A percentile compares a stretch with the other conserved stretches of the same genome.
Conservation (phyloP, 495 filamentous ascomycete genomes). For the Trichodelitschia bisporula region DNA sequence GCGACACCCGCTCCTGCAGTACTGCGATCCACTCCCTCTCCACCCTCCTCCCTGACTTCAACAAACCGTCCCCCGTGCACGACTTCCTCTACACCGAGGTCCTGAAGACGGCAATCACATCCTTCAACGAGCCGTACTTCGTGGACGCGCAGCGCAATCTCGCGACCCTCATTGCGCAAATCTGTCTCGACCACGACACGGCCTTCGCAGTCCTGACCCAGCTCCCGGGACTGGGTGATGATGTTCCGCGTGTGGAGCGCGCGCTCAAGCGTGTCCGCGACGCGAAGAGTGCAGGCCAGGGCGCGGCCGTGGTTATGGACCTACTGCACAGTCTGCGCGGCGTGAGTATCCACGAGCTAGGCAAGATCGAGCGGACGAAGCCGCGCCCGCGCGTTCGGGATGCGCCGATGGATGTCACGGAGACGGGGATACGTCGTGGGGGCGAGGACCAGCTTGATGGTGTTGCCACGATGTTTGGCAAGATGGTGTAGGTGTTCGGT, state of each 20-base stretch:
- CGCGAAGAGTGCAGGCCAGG: conserved; percentile 19
- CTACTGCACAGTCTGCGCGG: conserved; percentile 67
- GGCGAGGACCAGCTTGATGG: too few relatives aligned
- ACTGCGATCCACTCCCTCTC: conserved; percentile 43
- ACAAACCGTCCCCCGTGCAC: conserved; percentile 28
- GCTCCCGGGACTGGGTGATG: conserved; percentile 29
- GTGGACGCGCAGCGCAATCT: conserved; percentile 91
- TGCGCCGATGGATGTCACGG: too few relatives aligned
- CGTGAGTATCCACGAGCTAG: conserved; percentile 77
- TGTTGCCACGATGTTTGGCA: too few relatives aligned
- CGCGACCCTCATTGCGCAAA: conserved; percentile 63
- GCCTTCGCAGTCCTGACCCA: conserved; percentile 32
- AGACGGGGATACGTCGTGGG: too few relatives aligned
- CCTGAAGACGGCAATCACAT: conserved; percentile 59
- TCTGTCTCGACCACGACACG: conserved; percentile 46
- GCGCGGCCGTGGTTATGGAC: conserved; percentile 66
- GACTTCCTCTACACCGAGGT: conserved; percentile 79
- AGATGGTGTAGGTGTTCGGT: too few relatives aligned
- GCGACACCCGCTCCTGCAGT: conserved; percentile 68
- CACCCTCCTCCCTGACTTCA: conserved; percentile 1
- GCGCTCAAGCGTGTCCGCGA: conserved; percentile 29
- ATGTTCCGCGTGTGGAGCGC: conserved; percentile 32
- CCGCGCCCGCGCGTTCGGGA: conserved; percentile 27
- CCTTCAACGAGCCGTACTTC: conserved; percentile 83
- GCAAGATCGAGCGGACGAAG: conserved; percentile 39